phyloP scores from a whole-genome alignment of 2,329 filamentous ascomycete species.

The Fusarium sp. region DNA sequence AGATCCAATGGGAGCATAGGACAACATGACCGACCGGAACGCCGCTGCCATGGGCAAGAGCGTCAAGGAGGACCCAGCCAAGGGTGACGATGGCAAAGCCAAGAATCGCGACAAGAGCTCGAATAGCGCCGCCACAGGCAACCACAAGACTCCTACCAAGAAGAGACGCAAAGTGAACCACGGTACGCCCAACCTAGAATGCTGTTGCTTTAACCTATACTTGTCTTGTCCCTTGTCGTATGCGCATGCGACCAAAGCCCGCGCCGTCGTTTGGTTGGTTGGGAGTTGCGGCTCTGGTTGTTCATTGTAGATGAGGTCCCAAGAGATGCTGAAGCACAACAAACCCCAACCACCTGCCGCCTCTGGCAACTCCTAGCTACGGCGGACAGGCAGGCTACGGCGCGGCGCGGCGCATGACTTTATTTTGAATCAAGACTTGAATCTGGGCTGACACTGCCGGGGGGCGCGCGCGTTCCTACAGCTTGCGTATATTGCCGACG shows the following conservation, averaged over 20 bases:
- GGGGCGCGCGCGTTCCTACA: slow-evolving; percentile 52
- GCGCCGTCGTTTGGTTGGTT: background rate
- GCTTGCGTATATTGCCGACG: slow-evolving; percentile 90
- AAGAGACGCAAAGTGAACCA: slow-evolving; percentile 92
- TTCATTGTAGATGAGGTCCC: slow-evolving; percentile 27
- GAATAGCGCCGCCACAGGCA: slow-evolving; percentile 40
- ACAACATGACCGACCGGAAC: slow-evolving; percentile 51
- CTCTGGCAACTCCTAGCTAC: slow-evolving; percentile 19
- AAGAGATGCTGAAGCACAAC: slow-evolving; percentile 18
- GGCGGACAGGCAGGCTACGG: slow-evolving; percentile 4
- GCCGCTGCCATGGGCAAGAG: slow-evolving; percentile 49
- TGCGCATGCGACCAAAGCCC: slow-evolving; percentile 8
- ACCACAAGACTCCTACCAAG: slow-evolving; percentile 76
- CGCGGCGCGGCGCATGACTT: slow-evolving; percentile 25
- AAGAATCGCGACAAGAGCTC: slow-evolving; percentile 47
- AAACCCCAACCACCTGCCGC: slow-evolving; percentile 23
- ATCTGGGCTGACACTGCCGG: slow-evolving; percentile 51
- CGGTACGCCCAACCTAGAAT: slow-evolving; percentile 67
- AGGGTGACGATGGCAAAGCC: slow-evolving; percentile 45
- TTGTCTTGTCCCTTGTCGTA: slow-evolving; percentile 3
- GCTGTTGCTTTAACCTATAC: background rate
- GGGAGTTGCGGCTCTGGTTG: slow-evolving; percentile 23
- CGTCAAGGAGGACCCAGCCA: slow-evolving; percentile 44
- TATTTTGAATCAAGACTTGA: slow-evolving; percentile 38
- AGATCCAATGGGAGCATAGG: slow-evolving; percentile 50